phyloP scores from a whole-genome alignment of 495 filamentous ascomycete genomes.

The Symbiotaphrina buchneri region DNA sequence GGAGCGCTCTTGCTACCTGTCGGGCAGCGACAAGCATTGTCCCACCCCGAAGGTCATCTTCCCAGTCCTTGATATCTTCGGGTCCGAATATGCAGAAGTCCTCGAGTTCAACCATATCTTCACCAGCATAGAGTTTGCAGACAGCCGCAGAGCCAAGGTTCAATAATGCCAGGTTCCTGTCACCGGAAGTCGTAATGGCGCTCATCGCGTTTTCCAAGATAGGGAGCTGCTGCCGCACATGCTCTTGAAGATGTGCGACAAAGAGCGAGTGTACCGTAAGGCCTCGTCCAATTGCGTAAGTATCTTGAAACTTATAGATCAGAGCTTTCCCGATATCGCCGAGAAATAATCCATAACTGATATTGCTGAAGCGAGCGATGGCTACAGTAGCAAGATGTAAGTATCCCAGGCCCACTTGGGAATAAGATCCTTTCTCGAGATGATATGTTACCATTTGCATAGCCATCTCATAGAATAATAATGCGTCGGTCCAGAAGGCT shows the following conservation, averaged over 20 bases:
- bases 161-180: slow-evolving; percentile 52
- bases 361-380: slow-evolving; percentile 47
- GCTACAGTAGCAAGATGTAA: slow-evolving; percentile 53
- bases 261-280: slow-evolving; percentile 53
- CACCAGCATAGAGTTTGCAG: slow-evolving; percentile 46
- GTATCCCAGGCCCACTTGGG: slow-evolving; percentile 56
- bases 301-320: slow-evolving; percentile 40
- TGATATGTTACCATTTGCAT: slow-evolving; percentile 50
- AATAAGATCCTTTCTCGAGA: slow-evolving; percentile 38
- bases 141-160: slow-evolving; percentile 50
- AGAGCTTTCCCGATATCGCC: slow-evolving; percentile 40
- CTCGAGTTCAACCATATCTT: slow-evolving; percentile 39
- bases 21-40: slow-evolving; percentile 43
- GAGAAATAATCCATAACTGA: slow-evolving; percentile 41
- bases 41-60: slow-evolving; percentile 57
- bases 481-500: slow-evolving; percentile 60
- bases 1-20: slow-evolving; percentile 56
- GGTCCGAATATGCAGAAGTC: slow-evolving; percentile 24
- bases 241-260: slow-evolving; percentile 45
- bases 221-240: slow-evolving; percentile 32
- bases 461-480: slow-evolving; percentile 55
- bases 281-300: slow-evolving; percentile 45
- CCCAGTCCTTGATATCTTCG: slow-evolving; percentile 57
- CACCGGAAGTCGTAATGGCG: slow-evolving; percentile 43
- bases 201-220: slow-evolving; percentile 48